Evolutionary conservation across 2,329 filamentous ascomycete genomes (phyloP), one percentile per base, ranked within the genome.

Genomic region (Coniochaeta ligniaria): DNA sequence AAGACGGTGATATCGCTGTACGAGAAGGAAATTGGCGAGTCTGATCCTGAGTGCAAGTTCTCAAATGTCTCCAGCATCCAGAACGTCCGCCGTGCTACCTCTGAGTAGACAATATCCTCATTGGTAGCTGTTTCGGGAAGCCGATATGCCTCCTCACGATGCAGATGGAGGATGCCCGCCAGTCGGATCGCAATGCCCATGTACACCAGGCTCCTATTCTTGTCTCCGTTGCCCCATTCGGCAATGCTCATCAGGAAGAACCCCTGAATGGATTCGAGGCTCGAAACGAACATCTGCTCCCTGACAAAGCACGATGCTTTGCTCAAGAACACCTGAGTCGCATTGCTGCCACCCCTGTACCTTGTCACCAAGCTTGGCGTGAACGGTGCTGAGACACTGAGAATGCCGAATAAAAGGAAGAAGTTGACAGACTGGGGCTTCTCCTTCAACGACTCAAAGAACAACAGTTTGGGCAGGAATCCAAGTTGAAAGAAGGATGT

Each of bases 161-260:
- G 73, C 1, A 76, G 64, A 55, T 68, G 68, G 4, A 75, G 66
- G 17, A 75, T 65, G 0, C 66, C 70, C 4, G 74, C 72, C 70
- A 76, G 71, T 8, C 71, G 61, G 5, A 75, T 68, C 7, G 74
- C 73, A 38, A 75, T 68, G 16, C 73, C 74, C 73, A 76, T 75
- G 54, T 75, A 66, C 38, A 74, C 73, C 59, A 66, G 63, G 47
- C 69, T 71, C 17, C 69, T 63, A 33, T 72, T 64, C 45, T 66
- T 69, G 38, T 73, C 71, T 8, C 69, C 70, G 36, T 72, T 69
- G 2, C 71, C 72, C 71, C 72, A 74, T 43, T 73, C 67, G 3
- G 72, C 66, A 24, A 73, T 72, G 56, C 66, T 66, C 20, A 72
- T 59, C 6, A 73, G 66, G 56, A 73, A 73, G 61, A 73, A 72